A percentile compares a stretch with the other conserved stretches of the same genome.
These are phyloP conservation scores for Backusella parvicylindrica DNA, from an alignment of 192 early-diverging fungal species.

Conservation along the genomic window DNA sequence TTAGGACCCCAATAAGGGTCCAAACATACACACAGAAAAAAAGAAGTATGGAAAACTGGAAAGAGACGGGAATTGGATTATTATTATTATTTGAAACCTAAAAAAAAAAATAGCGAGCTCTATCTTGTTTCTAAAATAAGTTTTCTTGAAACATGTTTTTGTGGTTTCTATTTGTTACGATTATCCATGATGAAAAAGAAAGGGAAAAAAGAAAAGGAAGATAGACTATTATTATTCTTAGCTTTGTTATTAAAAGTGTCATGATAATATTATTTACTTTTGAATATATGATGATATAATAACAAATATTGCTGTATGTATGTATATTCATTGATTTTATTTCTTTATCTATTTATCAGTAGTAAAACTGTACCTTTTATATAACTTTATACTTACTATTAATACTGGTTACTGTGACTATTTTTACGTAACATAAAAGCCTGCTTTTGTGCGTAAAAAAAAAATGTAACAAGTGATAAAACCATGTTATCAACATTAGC, in stretches of 20 bases:
- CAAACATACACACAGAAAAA: background rate
- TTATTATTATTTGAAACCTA: background rate
- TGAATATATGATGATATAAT: too few species aligned
- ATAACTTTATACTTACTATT: background rate
- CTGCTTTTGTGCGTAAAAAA: background rate
- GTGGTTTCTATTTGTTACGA: background rate
- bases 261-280: background rate
- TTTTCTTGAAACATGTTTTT: conserved; percentile 2
- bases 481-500: background rate
- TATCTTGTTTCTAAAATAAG: background rate
- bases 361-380: background rate
- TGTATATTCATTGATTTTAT: too few species aligned
- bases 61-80: background rate
- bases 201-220: background rate
- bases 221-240: background rate
- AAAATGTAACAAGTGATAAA: background rate
- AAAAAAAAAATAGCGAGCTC: background rate
- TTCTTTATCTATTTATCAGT: too few species aligned
- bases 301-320: too few species aligned
- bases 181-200: background rate
- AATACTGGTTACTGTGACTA: background rate
- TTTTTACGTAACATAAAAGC: background rate
- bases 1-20: background rate
- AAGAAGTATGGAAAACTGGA: background rate
- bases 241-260: background rate